Evolutionary conservation across 2,329 filamentous ascomycete genomes (phyloP).

Genomic region (Fusarium protoensiforme): DNA sequence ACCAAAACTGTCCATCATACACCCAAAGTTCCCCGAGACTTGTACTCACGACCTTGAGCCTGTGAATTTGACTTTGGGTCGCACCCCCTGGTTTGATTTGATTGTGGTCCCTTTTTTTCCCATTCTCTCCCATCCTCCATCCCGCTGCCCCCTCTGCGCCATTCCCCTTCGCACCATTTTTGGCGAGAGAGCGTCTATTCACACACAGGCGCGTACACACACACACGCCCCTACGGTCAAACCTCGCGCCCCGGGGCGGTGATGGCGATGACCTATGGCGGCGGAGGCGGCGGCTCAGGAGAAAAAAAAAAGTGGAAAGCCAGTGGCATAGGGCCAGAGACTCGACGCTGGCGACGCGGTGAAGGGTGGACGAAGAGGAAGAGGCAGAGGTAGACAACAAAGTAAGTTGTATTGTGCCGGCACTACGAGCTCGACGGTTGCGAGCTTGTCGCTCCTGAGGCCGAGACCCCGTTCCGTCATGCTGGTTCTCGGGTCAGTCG

Average conservation of each 20-base stretch:
- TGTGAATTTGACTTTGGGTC: background rate
- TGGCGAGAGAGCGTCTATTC: conserved; percentile 7
- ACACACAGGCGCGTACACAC: conserved; percentile 6
- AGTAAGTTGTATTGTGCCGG: conserved; percentile 26
- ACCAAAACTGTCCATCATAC: conserved; percentile 28
- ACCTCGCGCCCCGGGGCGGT: conserved; percentile 21
- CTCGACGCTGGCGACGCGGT: conserved; percentile 22
- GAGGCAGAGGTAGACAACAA: conserved; percentile 1
- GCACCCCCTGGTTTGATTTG: conserved; percentile 13
- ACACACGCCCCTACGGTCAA: conserved; percentile 17
- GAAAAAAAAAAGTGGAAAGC: conserved; percentile 20
- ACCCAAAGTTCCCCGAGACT: conserved; percentile 13
- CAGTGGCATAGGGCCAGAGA: conserved; percentile 12
- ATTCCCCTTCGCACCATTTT: background rate
- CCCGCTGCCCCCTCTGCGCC: background rate
- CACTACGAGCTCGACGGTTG: conserved; percentile 34
- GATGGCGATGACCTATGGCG: conserved; percentile 22
- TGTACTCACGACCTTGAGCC: conserved; percentile 20
- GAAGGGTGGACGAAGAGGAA: conserved; percentile 20
- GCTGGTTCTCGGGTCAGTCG: conserved; percentile 31
- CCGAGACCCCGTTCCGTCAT: conserved; percentile 34
- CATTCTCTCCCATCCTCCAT: background rate
- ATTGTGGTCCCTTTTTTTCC: conserved; percentile 21
- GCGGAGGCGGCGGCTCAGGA: conserved; percentile 15
- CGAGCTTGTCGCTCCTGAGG: conserved; percentile 33